A percentile compares a stretch with the other conserved stretches of the same genome.
Evolutionary conservation across 139 green algal species (phyloP).

Genomic region (Deuterostichococcus epilithicus): DNA sequence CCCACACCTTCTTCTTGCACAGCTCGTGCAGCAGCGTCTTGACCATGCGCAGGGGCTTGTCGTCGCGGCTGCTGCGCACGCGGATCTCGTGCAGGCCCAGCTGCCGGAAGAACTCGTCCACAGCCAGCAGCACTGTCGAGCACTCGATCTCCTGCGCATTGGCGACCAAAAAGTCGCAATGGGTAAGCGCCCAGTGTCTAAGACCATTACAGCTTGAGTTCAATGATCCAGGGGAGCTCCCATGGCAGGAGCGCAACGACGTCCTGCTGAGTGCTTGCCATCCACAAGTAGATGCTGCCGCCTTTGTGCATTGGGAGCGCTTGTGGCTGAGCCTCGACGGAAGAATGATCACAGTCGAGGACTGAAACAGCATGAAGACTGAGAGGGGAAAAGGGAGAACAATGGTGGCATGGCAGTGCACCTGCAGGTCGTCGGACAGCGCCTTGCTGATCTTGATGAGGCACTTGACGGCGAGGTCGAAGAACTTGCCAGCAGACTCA

Average conservation of each 20-base stretch:
- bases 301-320: no score
- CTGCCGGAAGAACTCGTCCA: slow-evolving; percentile 87
- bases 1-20: slow-evolving; percentile 58
- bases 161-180: no score
- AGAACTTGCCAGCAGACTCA: slow-evolving; percentile 50
- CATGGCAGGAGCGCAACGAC: no score
- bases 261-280: no score
- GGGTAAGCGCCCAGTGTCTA: no score
- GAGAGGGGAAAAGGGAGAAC: neutral
- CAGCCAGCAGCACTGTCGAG: slow-evolving; percentile 61
- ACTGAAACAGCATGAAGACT: no score
- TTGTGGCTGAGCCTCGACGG: no score
- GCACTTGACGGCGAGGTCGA: slow-evolving; percentile 93
- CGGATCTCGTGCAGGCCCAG: slow-evolving; percentile 88
- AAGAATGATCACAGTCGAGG: no score
- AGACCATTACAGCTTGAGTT: no score
- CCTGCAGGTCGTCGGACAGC: slow-evolving; percentile 45
- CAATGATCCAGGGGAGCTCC: no score
- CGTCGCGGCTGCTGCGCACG: slow-evolving; percentile 63
- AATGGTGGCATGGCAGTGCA: slow-evolving; percentile 13
- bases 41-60: slow-evolving; percentile 96
- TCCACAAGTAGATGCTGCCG: no score
- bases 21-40: slow-evolving; percentile 95
- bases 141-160: slow-evolving; percentile 68
- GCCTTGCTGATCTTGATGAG: slow-evolving; percentile 94